Conservation (phyloP, 306 rosid genomes). For the Vicia faba region DNA sequence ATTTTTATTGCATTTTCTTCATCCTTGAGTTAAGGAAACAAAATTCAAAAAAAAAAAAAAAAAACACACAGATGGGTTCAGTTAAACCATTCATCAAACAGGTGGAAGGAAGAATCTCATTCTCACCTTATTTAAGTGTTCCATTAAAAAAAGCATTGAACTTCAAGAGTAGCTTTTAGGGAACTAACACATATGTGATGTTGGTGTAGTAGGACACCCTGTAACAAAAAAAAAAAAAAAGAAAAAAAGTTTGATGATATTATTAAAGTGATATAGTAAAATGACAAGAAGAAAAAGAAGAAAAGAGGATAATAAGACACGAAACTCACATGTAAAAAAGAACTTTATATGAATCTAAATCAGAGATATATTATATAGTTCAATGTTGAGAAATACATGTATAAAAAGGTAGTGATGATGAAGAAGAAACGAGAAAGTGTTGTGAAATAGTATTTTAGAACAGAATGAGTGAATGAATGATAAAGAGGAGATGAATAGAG, state of each 20-base stretch:
- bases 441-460: no score
- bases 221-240: constrained; percentile 32
- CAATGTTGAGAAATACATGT: neutral
- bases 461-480: neutral
- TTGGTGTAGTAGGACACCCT: constrained; percentile 44
- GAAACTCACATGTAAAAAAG: constrained; percentile 45
- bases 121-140: constrained; percentile 35
- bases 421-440: neutral
- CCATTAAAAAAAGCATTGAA: constrained; percentile 39
- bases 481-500: neutral
- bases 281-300: constrained; percentile 41
- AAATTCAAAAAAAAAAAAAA: neutral
- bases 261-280: constrained; percentile 8
- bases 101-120: constrained; percentile 39
- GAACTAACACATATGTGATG: constrained; percentile 8
- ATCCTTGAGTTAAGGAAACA: neutral
- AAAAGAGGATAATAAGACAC: constrained; percentile 23
- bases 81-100: constrained; percentile 13
- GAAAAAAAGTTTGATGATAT: constrained; percentile 18
- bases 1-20: constrained; percentile 6
- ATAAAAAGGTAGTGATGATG: constrained; percentile 31
- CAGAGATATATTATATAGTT: neutral
- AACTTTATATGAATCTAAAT: constrained; percentile 43
- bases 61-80: neutral
- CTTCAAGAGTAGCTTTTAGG: constrained; percentile 44